Base-by-base conservation (phyloP, 2,329 filamentous ascomycete species). In the Cordyceps javanica region DNA sequence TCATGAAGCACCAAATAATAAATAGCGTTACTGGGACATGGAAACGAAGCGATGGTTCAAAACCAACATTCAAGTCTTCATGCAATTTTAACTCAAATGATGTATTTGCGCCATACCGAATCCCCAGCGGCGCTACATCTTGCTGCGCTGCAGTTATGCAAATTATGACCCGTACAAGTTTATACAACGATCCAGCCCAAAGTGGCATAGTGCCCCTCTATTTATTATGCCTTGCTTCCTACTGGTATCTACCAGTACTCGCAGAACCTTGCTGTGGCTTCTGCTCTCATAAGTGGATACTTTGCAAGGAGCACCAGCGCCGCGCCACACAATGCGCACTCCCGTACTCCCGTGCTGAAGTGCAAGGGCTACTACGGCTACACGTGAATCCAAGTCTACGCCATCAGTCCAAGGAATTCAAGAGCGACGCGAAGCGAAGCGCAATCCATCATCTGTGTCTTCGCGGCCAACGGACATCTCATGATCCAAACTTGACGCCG, bases 381-480 rank as follows among this genome's bases (percentile, higher is more conserved):
- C 55, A 60, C 50, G 45, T 51, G 55, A 58, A 58, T 26, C 34
- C 38, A 28, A 51, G 44, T 25, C 32, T 44, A 55, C 57, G 41
- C 30, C 57, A 55, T 28, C 49, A 25, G 42, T 50, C 34, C 44
- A 34, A 39, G 46, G 21, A 26, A 41, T 38, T 26, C 26, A 21
- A 38, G 11, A 54, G 23, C 36, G 48, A 55, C 39, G 49, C 42
- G 28, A 42, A 46, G 30, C 48, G 58, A 57, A 60, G 53, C 46
- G 58, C 48, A 57, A 36, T 46, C 28, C 58, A 56, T 56, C 58
- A 14, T 58, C 49, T 53, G 23, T 58, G 42, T 49, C 34, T 54
- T 48, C 21, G 34, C 44, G 49, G 50, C 28, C 57, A 16, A 54
- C 57, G 28, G 44, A 26, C 50, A 49, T 49, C 44, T 44, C 28